These are phyloP conservation scores for Trichoderma sp. DNA, from an alignment of 2,329 filamentous ascomycete genomes.

Conservation along the genomic window DNA sequence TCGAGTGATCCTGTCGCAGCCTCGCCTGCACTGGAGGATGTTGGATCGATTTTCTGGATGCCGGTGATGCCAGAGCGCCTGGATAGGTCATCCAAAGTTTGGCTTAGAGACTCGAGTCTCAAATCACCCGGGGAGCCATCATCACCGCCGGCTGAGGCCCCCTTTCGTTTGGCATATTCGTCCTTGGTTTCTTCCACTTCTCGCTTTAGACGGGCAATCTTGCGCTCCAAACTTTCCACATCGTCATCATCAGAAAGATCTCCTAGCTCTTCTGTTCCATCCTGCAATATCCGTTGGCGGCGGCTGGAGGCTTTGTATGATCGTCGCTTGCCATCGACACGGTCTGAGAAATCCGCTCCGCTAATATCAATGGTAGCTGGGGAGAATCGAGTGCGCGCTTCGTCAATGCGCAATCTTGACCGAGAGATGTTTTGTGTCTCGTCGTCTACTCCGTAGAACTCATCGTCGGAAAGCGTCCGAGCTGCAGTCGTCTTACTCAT, in stretches of 20 bases:
- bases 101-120: conserved; percentile 65
- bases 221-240: conserved; percentile 73
- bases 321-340: conserved; percentile 77
- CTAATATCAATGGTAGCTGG: conserved; percentile 73
- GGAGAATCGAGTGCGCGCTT: conserved; percentile 79
- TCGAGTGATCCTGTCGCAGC: neutral
- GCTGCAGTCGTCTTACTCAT: conserved; percentile 53
- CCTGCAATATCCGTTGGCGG: conserved; percentile 61
- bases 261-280: conserved; percentile 67
- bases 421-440: conserved; percentile 71
- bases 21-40: conserved; percentile 28
- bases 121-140: conserved; percentile 43
- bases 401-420: conserved; percentile 71
- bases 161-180: conserved; percentile 58
- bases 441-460: conserved; percentile 62
- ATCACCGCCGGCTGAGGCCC: conserved; percentile 47
- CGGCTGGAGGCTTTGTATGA: conserved; percentile 78
- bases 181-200: conserved; percentile 76
- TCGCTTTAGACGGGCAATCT: conserved; percentile 77
- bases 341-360: conserved; percentile 86
- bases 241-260: conserved; percentile 77
- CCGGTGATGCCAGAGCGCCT: conserved; percentile 30
- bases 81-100: conserved; percentile 68
- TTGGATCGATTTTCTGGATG: conserved; percentile 20
- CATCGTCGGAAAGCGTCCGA: conserved; percentile 62